Evolutionary conservation across 805 yeast species (phyloP).

Genomic region (Kodamaea lidongshanica): DNA sequence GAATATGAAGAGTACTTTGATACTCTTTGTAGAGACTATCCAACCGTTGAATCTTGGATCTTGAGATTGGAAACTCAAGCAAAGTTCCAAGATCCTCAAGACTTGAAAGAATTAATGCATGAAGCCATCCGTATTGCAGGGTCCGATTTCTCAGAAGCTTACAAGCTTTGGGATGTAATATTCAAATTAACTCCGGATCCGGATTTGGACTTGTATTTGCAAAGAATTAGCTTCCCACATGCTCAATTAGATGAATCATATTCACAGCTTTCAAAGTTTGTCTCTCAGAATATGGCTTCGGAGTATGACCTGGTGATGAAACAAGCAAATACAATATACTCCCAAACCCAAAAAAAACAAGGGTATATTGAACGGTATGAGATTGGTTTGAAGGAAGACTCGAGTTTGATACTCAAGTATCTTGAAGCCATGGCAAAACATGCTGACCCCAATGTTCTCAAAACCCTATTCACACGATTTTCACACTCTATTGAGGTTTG

Average conservation of each 20-base stretch:
- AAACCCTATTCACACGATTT: constrained; percentile 6
- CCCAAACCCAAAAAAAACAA: constrained; percentile 21
- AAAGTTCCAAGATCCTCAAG: background rate
- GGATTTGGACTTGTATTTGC: constrained; percentile 20
- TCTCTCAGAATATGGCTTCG: constrained; percentile 22
- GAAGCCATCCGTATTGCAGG: background rate
- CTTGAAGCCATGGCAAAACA: constrained; percentile 20
- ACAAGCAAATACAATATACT: constrained; percentile 27
- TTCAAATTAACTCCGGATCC: constrained; percentile 15
- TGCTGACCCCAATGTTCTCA: constrained; percentile 12
- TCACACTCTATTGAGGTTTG: constrained; percentile 14
- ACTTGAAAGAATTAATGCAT: constrained; percentile 1
- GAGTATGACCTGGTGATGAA: constrained; percentile 32
- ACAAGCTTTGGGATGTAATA: constrained; percentile 16
- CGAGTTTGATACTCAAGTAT: constrained; percentile 21
- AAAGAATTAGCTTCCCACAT: constrained; percentile 38
- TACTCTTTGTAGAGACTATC: constrained; percentile 1
- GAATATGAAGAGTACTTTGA: constrained; percentile 2
- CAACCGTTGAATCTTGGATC: constrained; percentile 3
- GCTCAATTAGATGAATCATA: constrained; percentile 33
- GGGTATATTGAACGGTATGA: constrained; percentile 34
- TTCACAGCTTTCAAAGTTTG: constrained; percentile 34
- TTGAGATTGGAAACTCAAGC: background rate
- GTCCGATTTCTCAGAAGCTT: constrained; percentile 20
- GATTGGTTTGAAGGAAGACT: constrained; percentile 13